A percentile compares a stretch with the other conserved stretches of the same genome.
These are phyloP conservation scores for Plasmodium gonderi DNA, from an alignment of 169 alveolate species.

Conservation along the genomic window DNA sequence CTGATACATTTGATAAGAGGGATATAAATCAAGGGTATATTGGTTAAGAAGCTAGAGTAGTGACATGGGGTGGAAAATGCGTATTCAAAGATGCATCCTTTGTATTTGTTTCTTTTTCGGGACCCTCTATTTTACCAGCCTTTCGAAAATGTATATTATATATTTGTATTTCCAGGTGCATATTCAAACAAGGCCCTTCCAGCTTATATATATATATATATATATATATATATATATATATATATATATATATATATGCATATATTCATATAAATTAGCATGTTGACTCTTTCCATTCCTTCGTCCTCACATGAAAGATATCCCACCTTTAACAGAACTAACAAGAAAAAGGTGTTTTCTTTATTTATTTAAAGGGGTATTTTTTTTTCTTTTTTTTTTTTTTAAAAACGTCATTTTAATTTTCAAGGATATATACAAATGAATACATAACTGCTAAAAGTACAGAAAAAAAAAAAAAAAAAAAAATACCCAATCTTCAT, in stretches of 20 bases:
- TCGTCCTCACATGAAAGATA: too few relatives aligned
- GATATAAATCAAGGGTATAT: neutral
- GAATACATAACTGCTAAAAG: neutral
- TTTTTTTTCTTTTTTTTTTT: too few relatives aligned
- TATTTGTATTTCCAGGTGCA: neutral
- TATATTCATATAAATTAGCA: too few relatives aligned
- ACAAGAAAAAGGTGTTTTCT: neutral
- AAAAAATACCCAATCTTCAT: neutral
- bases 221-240: neutral
- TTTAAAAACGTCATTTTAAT: neutral
- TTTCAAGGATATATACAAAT: neutral
- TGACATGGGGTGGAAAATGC: too few relatives aligned
- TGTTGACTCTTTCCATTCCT: too few relatives aligned
- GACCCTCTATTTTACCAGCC: too few relatives aligned
- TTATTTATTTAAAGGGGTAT: neutral
- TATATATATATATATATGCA: neutral
- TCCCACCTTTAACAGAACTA: neutral
- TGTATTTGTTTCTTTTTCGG: too few relatives aligned
- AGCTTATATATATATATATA: neutral
- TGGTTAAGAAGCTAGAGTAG: too few relatives aligned
- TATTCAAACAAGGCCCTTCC: neutral
- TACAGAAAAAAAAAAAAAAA: too few relatives aligned
- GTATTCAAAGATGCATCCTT: too few relatives aligned
- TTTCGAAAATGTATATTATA: too few relatives aligned
- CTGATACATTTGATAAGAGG: too few relatives aligned